phyloP scores from a whole-genome alignment of 1,284 basidiomycete genomes.

The Sporisorium exsertum region DNA sequence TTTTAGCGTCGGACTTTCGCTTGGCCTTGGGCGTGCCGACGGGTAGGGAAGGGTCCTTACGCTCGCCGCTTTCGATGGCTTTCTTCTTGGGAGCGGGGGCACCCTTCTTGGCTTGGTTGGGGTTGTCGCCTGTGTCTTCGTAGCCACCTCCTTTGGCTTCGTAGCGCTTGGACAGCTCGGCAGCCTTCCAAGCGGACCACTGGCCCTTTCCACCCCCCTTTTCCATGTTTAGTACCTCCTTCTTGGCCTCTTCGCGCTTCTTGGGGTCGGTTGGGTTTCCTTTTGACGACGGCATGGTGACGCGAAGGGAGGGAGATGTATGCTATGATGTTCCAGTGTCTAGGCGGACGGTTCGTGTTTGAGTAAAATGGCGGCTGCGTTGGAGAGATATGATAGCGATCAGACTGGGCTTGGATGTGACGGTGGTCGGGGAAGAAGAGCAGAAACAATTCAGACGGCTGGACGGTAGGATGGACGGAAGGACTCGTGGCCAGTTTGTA shows the following conservation, averaged over 20 bases:
- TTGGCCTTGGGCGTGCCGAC: constrained; percentile 38
- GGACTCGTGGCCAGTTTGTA: not conserved
- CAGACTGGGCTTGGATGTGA: not conserved
- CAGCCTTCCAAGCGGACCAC: constrained; percentile 70
- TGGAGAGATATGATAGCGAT: not conserved
- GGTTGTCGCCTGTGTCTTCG: constrained; percentile 70
- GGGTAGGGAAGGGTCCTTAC: constrained; percentile 36
- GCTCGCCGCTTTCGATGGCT: constrained; percentile 43
- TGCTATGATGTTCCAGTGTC: not conserved
- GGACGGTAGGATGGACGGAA: not conserved
- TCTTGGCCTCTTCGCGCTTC: constrained; percentile 70
- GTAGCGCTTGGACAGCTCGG: constrained; percentile 71
- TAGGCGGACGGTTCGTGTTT: not conserved
- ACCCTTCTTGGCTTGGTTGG: constrained; percentile 71
- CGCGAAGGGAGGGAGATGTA: not conserved
- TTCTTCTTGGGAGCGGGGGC: constrained; percentile 69
- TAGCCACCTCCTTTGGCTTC: constrained; percentile 71
- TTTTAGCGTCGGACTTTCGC: constrained; percentile 10
- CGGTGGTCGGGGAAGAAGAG: not conserved
- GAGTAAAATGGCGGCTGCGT: not conserved
- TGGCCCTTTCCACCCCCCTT: constrained; percentile 70
- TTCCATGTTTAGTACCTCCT: constrained; percentile 67
- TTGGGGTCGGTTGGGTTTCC: constrained; percentile 71
- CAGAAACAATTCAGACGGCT: not conserved
- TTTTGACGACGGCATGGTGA: constrained; percentile 70